phyloP scores from a whole-genome alignment of 75 land plant species.

The Larix kaempferi region DNA sequence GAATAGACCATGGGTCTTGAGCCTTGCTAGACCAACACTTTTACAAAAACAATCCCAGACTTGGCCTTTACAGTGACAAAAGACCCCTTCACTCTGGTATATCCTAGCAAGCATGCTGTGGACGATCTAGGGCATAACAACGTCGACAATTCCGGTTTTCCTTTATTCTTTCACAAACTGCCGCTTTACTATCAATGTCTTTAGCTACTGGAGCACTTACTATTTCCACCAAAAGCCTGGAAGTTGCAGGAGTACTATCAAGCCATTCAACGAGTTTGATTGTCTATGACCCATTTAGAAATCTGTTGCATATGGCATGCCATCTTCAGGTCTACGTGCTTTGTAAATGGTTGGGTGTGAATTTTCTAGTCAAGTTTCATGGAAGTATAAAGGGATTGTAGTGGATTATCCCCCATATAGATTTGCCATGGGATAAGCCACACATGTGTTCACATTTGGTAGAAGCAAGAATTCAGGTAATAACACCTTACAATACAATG shows the following conservation, averaged over 20 bases:
- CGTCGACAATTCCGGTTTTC: constrained; percentile 42
- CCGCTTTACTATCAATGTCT: constrained; percentile 41
- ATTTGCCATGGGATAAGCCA: constrained; percentile 67
- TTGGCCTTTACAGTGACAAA: no score
- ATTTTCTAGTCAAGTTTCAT: constrained; percentile 68
- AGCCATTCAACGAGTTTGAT: constrained; percentile 22
- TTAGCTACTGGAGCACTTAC: constrained; percentile 53
- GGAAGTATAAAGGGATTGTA: constrained; percentile 60
- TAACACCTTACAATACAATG: neutral
- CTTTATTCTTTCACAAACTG: constrained; percentile 44
- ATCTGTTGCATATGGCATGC: constrained; percentile 70
- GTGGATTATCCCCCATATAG: constrained; percentile 82
- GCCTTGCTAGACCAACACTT: no score
- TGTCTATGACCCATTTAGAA: constrained; percentile 60
- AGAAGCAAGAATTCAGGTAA: constrained; percentile 15
- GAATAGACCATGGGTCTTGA: no score
- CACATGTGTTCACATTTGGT: constrained; percentile 8
- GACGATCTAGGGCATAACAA: no score
- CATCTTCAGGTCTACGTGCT: constrained; percentile 88
- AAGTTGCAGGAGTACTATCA: constrained; percentile 51
- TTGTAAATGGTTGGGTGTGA: constrained; percentile 59
- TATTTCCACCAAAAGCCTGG: constrained; percentile 65
- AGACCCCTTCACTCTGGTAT: no score
- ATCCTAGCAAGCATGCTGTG: no score
- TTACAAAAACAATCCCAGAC: no score